These are phyloP conservation scores for Salvia splendens DNA, from an alignment of 257 asterid genomes.

Conservation along the genomic window DNA sequence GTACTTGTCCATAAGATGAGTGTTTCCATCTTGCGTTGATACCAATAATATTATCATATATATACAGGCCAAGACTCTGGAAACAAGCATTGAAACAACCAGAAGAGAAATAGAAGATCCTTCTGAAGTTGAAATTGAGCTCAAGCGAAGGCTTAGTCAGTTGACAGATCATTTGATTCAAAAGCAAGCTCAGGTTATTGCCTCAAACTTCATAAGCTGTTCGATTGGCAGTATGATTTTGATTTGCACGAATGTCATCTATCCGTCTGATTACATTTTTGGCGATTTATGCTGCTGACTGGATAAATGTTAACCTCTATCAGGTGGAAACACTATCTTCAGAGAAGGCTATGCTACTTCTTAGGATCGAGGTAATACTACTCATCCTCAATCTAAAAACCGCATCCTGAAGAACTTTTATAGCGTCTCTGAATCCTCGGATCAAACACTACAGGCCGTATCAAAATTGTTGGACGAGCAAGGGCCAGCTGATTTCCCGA, in stretches of 20 bases:
- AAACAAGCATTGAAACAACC: slow-evolving; percentile 67
- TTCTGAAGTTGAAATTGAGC: slow-evolving; percentile 87
- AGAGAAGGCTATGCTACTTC: slow-evolving; percentile 76
- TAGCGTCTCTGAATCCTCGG: slow-evolving; percentile 19
- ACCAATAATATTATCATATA: slow-evolving; percentile 13
- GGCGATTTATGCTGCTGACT: background rate
- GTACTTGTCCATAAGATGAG: slow-evolving; percentile 9
- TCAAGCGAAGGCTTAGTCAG: slow-evolving; percentile 85
- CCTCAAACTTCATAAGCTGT: slow-evolving; percentile 24
- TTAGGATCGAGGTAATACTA: slow-evolving; percentile 70
- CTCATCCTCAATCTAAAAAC: slow-evolving; percentile 25
- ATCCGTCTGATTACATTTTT: background rate
- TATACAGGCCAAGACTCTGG: slow-evolving; percentile 71
- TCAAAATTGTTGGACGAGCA: slow-evolving; percentile 71
- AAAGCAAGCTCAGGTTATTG: slow-evolving; percentile 90
- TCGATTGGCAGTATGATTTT: background rate
- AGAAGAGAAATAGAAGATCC: slow-evolving; percentile 64
- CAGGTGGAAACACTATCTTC: slow-evolving; percentile 94
- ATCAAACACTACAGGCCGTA: slow-evolving; percentile 53
- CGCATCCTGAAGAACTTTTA: background rate
- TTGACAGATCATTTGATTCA: slow-evolving; percentile 89
- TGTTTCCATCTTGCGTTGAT: slow-evolving; percentile 16
- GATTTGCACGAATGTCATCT: slow-evolving; percentile 4
- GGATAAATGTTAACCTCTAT: slow-evolving; percentile 19
- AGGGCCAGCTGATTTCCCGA: slow-evolving; percentile 41